These are phyloP conservation scores for Verbascum thapsus DNA, from an alignment of 257 asterid genomes.

Conservation along the genomic window DNA sequence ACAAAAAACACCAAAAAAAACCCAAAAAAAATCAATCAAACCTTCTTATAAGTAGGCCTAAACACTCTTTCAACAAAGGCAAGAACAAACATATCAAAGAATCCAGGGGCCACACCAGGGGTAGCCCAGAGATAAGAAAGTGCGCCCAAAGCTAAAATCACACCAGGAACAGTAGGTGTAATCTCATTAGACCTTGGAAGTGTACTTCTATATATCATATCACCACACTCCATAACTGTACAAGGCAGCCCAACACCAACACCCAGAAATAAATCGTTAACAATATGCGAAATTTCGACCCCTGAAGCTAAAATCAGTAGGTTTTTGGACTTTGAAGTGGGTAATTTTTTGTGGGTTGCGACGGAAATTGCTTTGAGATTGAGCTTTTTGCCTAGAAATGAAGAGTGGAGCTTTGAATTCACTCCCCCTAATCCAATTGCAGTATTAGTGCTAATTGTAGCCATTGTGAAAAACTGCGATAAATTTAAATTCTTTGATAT, in stretches of 20 bases:
- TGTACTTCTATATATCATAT: constrained; percentile 88
- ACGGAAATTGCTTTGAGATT: too few species aligned
- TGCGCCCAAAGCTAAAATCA: constrained; percentile 76
- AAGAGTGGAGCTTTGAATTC: constrained; percentile 50
- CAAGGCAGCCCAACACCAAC: constrained; percentile 99
- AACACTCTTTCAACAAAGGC: constrained; percentile 78
- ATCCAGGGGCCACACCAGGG: constrained; percentile 99
- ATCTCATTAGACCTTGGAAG: constrained; percentile 75
- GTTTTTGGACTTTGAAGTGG: constrained; percentile 39
- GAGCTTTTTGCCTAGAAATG: constrained; percentile 12
- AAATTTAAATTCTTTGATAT: not conserved
- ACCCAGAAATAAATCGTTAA: constrained; percentile 71
- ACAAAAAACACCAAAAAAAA: not conserved
- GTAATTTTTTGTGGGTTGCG: not conserved
- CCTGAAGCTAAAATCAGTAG: constrained; percentile 49
- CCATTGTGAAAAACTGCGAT: constrained; percentile 42
- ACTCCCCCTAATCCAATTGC: constrained; percentile 61
- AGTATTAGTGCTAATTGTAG: constrained; percentile 54
- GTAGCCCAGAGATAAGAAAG: constrained; percentile 97
- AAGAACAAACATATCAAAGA: constrained; percentile 97
- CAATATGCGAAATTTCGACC: constrained; percentile 45
- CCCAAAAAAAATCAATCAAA: constrained; percentile 26
- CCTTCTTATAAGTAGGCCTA: constrained; percentile 80
- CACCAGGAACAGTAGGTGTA: constrained; percentile 81
- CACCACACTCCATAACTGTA: constrained; percentile 97